These are phyloP conservation scores for Trifolium fragiferum DNA, from an alignment of 306 rosid species.

Conservation along the genomic window DNA sequence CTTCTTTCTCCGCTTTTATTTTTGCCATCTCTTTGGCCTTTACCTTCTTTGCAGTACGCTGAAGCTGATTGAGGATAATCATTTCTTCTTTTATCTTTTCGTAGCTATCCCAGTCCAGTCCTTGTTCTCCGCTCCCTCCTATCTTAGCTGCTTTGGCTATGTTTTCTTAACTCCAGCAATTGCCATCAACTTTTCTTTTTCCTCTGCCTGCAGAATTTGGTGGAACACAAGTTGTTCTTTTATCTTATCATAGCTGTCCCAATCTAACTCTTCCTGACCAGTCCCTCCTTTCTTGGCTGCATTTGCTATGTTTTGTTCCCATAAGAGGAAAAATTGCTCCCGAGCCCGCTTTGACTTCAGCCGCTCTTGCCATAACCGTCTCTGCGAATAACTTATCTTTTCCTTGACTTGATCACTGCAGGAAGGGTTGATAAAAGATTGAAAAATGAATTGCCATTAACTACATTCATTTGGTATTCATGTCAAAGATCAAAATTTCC, in stretches of 20 bases:
- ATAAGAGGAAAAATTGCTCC: slow-evolving; percentile 55
- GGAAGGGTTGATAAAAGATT: slow-evolving; percentile 33
- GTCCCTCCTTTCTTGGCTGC: slow-evolving; percentile 74
- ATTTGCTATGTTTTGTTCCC: slow-evolving; percentile 70
- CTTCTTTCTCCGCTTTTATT: slow-evolving; percentile 57
- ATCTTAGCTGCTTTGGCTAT: slow-evolving; percentile 77
- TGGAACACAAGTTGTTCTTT: slow-evolving; percentile 44
- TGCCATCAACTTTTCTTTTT: slow-evolving; percentile 48
- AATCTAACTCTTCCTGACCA: slow-evolving; percentile 62
- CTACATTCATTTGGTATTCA: slow-evolving; percentile 30
- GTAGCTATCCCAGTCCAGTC: slow-evolving; percentile 78
- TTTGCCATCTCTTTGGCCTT: slow-evolving; percentile 59
- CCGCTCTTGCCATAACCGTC: slow-evolving; percentile 67
- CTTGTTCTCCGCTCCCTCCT: slow-evolving; percentile 70
- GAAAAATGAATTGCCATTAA: slow-evolving; percentile 12
- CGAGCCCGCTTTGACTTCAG: slow-evolving; percentile 51
- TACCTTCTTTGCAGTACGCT: slow-evolving; percentile 51
- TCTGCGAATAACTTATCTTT: slow-evolving; percentile 71
- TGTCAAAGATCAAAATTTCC: slow-evolving; percentile 16
- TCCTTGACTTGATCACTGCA: slow-evolving; percentile 71
- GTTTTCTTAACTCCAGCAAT: slow-evolving; percentile 45
- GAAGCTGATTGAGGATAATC: slow-evolving; percentile 49
- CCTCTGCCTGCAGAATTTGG: slow-evolving; percentile 35
- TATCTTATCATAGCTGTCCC: slow-evolving; percentile 53
- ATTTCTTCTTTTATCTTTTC: slow-evolving; percentile 61